A percentile compares a stretch with the other conserved stretches of the same genome.
phyloP scores from a whole-genome alignment of 2,329 filamentous ascomycete genomes.

The Parastagonospora nodorum region DNA sequence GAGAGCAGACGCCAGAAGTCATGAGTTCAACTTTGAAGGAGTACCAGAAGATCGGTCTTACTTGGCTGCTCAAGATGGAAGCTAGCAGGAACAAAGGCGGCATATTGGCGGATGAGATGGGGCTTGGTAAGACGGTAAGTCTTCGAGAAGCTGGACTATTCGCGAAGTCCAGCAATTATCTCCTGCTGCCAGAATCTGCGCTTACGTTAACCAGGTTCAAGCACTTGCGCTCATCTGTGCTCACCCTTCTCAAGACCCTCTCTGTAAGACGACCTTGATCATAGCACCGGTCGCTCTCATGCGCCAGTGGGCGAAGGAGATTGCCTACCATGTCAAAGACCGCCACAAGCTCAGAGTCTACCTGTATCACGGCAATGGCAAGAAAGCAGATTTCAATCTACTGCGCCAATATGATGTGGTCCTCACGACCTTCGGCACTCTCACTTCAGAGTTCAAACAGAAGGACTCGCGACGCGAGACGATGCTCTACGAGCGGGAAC shows the following conservation, averaged over 20 bases:
- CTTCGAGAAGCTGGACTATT: no score
- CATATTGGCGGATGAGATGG: slow-evolving; percentile 70
- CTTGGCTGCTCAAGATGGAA: slow-evolving; percentile 79
- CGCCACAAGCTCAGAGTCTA: slow-evolving; percentile 66
- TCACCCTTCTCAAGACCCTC: slow-evolving; percentile 63
- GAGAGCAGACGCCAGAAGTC: slow-evolving; percentile 70
- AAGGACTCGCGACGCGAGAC: slow-evolving; percentile 57
- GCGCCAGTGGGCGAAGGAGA: slow-evolving; percentile 84
- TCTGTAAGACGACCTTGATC: slow-evolving; percentile 76
- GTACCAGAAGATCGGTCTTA: slow-evolving; percentile 78
- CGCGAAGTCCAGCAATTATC: neutral
- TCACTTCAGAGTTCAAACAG: slow-evolving; percentile 70
- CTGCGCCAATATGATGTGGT: slow-evolving; percentile 74
- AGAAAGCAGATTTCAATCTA: slow-evolving; percentile 60
- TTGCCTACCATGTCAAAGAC: slow-evolving; percentile 69
- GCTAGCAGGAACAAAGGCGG: slow-evolving; percentile 73
- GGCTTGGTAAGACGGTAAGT: slow-evolving; percentile 76
- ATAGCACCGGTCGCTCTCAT: slow-evolving; percentile 80
- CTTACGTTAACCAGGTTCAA: slow-evolving; percentile 51
- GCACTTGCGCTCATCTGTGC: slow-evolving; percentile 77
- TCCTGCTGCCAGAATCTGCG: neutral
- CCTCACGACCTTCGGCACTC: slow-evolving; percentile 76
- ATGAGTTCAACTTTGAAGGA: slow-evolving; percentile 74
- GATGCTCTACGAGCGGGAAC: slow-evolving; percentile 49
- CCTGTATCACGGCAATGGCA: slow-evolving; percentile 68